Evolutionary conservation across 306 rosid species (phyloP).

Genomic region (Rosa lucieae): DNA sequence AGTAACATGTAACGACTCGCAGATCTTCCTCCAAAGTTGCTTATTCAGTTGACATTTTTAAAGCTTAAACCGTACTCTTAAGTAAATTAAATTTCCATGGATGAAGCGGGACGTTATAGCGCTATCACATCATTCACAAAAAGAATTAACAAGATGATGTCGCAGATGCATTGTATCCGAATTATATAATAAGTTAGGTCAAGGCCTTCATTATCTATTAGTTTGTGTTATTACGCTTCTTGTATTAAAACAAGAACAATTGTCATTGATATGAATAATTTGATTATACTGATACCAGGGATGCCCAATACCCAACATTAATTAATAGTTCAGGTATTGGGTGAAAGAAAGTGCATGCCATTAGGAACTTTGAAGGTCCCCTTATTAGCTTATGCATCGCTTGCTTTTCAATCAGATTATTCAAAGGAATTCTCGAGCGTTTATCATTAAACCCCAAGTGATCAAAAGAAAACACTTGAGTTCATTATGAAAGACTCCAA

Average conservation of each 20-base stretch:
- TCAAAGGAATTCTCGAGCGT: background rate
- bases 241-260: background rate
- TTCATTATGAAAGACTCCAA: background rate
- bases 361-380: background rate
- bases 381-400: background rate
- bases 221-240: background rate
- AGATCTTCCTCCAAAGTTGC: background rate
- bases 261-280: background rate
- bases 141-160: background rate
- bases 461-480: background rate
- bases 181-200: background rate
- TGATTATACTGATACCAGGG: background rate
- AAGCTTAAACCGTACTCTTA: background rate
- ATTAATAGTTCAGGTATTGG: background rate
- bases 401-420: background rate
- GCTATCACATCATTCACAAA: background rate
- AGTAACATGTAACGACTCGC: background rate
- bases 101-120: background rate
- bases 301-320: background rate
- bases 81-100: background rate
- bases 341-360: background rate
- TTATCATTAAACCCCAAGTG: background rate
- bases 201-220: background rate
- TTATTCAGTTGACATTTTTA: background rate
- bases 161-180: background rate